Conservation (phyloP, 1,284 basidiomycete species). For the Stygiomarasmius scandens region DNA sequence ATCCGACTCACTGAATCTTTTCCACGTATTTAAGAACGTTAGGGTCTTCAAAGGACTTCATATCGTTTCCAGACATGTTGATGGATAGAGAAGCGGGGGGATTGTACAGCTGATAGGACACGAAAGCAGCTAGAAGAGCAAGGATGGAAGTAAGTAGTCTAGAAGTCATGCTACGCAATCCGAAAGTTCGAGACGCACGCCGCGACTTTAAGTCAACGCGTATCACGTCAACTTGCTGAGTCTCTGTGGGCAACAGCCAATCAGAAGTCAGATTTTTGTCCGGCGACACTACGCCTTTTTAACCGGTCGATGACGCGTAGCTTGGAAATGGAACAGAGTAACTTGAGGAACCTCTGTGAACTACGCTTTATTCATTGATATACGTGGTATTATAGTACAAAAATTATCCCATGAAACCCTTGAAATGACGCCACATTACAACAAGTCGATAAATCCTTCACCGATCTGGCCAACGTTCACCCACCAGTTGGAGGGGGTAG, state of each 20-base stretch:
- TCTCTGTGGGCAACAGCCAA: not conserved
- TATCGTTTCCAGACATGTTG: constrained; percentile 13
- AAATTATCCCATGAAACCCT: no score
- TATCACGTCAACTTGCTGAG: not conserved
- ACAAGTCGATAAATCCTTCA: not conserved
- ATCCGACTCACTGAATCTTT: constrained; percentile 14
- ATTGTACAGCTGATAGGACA: constrained; percentile 15
- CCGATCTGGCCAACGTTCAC: not conserved
- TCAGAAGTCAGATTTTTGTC: not conserved
- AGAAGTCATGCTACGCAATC: constrained; percentile 1
- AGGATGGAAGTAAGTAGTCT: constrained; percentile 11
- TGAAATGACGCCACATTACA: constrained; percentile 1
- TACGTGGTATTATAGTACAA: no score
- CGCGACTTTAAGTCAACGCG: not conserved
- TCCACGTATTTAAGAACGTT: constrained; percentile 18
- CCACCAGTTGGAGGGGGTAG: constrained; percentile 3
- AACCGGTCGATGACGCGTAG: not conserved
- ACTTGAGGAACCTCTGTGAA: no score
- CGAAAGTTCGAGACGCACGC: not conserved
- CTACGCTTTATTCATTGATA: no score
- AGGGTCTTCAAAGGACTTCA: constrained; percentile 14
- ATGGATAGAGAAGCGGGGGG: not conserved
- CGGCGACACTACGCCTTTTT: not conserved
- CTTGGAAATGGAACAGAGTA: no score
- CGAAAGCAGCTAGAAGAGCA: constrained; percentile 11